Conservation (phyloP, 2,329 filamentous ascomycete genomes). For the Mycosphaerella arachidis region DNA sequence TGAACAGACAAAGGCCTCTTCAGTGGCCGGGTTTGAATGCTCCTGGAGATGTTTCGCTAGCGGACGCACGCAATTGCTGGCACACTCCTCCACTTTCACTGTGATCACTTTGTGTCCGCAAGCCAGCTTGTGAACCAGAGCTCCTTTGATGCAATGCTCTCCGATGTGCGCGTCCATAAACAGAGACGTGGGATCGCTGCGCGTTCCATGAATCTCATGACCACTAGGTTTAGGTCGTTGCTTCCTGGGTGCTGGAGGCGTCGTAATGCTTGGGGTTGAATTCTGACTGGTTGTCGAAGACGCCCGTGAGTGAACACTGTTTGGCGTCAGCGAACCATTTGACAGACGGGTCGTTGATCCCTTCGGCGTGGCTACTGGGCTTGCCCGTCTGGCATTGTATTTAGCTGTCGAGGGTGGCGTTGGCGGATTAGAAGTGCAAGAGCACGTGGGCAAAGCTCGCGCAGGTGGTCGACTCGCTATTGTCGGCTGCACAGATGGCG, state of each 20-base stretch:
- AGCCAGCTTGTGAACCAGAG: conserved; percentile 4
- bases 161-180: conserved; percentile 1
- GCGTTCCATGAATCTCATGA: too few relatives aligned
- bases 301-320: not conserved
- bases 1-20: conserved; percentile 15
- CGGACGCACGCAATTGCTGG: conserved; percentile 13
- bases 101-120: conserved; percentile 23
- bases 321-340: not conserved
- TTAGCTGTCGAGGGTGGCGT: not conserved
- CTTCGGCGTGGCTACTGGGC: not conserved
- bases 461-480: not conserved
- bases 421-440: not conserved
- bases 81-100: conserved; percentile 10
- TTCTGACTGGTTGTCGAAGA: not conserved
- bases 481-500: not conserved
- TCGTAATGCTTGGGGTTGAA: not conserved
- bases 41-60: not conserved
- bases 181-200: not conserved
- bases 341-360: not conserved
- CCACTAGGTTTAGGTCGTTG: too few relatives aligned
- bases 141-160: conserved; percentile 4
- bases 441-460: not conserved
- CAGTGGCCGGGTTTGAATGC: conserved; percentile 10
- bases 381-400: not conserved
- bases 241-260: not conserved